phyloP scores from a whole-genome alignment of 2,329 filamentous ascomycete species.

The Elsinoe australis region DNA sequence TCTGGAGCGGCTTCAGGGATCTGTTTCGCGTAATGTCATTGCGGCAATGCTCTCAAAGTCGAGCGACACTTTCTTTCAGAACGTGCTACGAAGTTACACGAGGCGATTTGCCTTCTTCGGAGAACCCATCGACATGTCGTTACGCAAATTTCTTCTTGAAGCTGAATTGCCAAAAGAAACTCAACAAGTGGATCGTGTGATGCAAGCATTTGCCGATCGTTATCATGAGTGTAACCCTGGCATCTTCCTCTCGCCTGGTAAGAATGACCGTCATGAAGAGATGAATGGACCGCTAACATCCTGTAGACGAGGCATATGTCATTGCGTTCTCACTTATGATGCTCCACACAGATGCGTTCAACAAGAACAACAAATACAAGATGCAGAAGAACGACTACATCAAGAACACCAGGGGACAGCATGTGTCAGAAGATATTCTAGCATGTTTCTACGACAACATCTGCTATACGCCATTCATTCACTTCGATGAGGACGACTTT shows the following conservation, averaged over 20 bases:
- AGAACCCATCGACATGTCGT: constrained; percentile 95
- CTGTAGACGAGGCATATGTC: constrained; percentile 83
- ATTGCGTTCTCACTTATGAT: constrained; percentile 96
- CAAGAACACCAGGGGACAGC: constrained; percentile 86
- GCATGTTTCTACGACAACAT: constrained; percentile 99
- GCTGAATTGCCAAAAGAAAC: constrained; percentile 94
- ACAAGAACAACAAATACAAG: constrained; percentile 99
- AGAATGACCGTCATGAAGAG: constrained; percentile 14
- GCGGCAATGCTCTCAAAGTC: constrained; percentile 79
- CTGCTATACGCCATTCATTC: constrained; percentile 94
- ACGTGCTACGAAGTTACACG: constrained; percentile 90
- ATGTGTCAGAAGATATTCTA: constrained; percentile 85
- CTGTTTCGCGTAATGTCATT: constrained; percentile 71
- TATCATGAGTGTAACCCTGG: constrained; percentile 98
- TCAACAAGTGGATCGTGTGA: constrained; percentile 90
- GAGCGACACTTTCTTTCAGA: constrained; percentile 72
- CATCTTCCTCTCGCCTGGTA: constrained; percentile 72
- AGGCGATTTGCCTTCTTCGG: constrained; percentile 90
- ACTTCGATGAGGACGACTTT: constrained; percentile 89
- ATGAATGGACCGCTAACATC: constrained; percentile 23
- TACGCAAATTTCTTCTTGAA: constrained; percentile 92
- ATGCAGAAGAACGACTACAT: constrained; percentile 96
- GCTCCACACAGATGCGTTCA: constrained; percentile 97
- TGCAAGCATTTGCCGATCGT: constrained; percentile 89
- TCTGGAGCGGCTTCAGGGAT: constrained; percentile 71